A percentile compares a stretch with the other conserved stretches of the same genome.
Conservation (phyloP, 75 land plant species). For the Gnetum montanum region DNA sequence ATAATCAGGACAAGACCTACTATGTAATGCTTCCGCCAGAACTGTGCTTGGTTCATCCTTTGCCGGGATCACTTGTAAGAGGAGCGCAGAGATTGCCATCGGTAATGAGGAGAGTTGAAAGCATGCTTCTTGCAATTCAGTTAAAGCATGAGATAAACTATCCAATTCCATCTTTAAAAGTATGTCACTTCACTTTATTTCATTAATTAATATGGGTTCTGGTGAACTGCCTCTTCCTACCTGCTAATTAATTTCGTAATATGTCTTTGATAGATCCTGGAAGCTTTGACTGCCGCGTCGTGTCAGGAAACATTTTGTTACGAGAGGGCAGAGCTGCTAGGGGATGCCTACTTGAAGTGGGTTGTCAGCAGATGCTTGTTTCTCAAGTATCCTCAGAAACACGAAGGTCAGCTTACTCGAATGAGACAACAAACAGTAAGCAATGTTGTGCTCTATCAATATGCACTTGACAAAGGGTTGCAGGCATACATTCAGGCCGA, state of each 20-base stretch:
- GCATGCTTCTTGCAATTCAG: constrained; percentile 95
- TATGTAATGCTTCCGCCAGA: constrained; percentile 98
- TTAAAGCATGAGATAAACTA: constrained; percentile 69
- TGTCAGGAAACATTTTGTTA: constrained; percentile 99
- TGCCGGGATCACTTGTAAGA: constrained; percentile 91
- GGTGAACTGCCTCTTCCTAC: neutral
- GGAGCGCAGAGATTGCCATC: constrained; percentile 97
- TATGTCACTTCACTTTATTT: constrained; percentile 12
- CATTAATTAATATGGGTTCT: too few relatives aligned
- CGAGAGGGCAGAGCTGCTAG: constrained; percentile 93
- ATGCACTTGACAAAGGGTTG: constrained; percentile 79
- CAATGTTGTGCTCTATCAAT: constrained; percentile 85
- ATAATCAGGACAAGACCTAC: constrained; percentile 82
- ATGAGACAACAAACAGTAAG: constrained; percentile 99
- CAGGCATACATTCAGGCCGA: constrained; percentile 98
- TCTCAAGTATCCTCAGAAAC: constrained; percentile 88
- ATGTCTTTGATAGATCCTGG: constrained; percentile 33
- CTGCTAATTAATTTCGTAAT: neutral
- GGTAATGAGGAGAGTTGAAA: constrained; percentile 96
- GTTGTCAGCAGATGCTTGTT: constrained; percentile 92
- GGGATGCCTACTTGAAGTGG: constrained; percentile 99
- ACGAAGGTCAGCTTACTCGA: constrained; percentile 95
- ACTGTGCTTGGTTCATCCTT: constrained; percentile 91
- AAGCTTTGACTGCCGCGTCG: constrained; percentile 98
- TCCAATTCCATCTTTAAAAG: constrained; percentile 85